Conservation (phyloP, 2,329 filamentous ascomycete genomes). For the Neospermospora avenae region DNA sequence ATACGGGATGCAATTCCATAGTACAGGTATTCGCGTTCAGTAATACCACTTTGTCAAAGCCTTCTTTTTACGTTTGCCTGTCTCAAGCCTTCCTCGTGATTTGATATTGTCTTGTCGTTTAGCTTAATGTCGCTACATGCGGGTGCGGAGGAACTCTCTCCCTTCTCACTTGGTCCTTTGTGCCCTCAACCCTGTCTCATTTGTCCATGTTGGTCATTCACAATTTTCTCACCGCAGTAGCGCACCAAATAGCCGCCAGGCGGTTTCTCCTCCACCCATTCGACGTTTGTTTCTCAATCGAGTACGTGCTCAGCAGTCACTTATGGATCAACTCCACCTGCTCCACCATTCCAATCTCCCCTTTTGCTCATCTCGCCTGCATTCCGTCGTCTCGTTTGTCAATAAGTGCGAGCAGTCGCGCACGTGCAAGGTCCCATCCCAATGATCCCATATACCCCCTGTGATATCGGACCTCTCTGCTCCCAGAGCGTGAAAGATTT, state of each 20-base stretch:
- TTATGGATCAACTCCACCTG: neutral
- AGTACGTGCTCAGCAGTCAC: neutral
- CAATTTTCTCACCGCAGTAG: constrained; percentile 7
- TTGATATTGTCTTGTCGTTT: neutral
- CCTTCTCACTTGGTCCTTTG: neutral
- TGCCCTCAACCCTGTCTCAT: neutral
- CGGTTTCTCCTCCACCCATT: neutral
- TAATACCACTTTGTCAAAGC: too few species aligned
- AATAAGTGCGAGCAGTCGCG: neutral
- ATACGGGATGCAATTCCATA: neutral
- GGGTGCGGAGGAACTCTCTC: constrained; percentile 5
- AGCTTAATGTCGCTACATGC: neutral
- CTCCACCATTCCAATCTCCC: neutral
- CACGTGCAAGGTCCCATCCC: neutral
- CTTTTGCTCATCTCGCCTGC: neutral
- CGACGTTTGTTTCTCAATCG: neutral
- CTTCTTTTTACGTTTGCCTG: neutral
- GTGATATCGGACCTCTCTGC: constrained; percentile 3
- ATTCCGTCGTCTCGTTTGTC: neutral
- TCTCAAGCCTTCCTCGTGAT: neutral
- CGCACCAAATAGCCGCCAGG: constrained; percentile 9
- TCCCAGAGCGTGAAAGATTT: constrained; percentile 3
- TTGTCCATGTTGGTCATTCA: neutral
- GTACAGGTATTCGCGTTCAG: neutral
- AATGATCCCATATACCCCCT: neutral